phyloP scores from a whole-genome alignment of 2,329 filamentous ascomycete genomes.

The Neurospora sp. region DNA sequence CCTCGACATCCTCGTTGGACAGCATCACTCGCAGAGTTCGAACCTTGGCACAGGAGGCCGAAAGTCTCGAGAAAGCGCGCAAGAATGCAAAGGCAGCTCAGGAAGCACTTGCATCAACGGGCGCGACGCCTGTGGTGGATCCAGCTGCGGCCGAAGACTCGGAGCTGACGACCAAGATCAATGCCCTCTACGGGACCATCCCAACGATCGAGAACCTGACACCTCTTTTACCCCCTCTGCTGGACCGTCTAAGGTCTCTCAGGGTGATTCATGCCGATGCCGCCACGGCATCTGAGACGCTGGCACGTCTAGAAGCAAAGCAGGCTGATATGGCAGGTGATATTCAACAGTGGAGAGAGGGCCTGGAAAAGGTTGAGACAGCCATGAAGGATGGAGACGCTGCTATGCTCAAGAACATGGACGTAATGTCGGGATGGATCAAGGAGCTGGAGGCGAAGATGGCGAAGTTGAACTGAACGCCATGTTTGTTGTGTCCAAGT shows the following conservation, averaged over 20 bases:
- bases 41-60: slow-evolving; percentile 61
- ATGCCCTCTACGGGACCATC: slow-evolving; percentile 79
- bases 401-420: slow-evolving; percentile 68
- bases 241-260: slow-evolving; percentile 78
- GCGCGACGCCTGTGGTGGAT: slow-evolving; percentile 29
- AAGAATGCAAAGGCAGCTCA: slow-evolving; percentile 52
- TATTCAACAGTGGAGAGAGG: slow-evolving; percentile 76
- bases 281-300: slow-evolving; percentile 65
- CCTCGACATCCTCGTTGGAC: slow-evolving; percentile 64
- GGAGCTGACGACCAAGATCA: slow-evolving; percentile 78
- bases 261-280: slow-evolving; percentile 80
- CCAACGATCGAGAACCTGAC: slow-evolving; percentile 80
- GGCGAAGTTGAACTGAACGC: slow-evolving; percentile 38
- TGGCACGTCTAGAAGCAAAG: slow-evolving; percentile 66
- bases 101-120: slow-evolving; percentile 43
- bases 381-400: slow-evolving; percentile 61
- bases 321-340: slow-evolving; percentile 78
- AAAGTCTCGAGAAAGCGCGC: slow-evolving; percentile 56
- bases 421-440: slow-evolving; percentile 81
- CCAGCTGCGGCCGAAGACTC: slow-evolving; percentile 33
- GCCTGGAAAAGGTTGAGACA: slow-evolving; percentile 66
- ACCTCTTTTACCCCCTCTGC: slow-evolving; percentile 72
- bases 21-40: slow-evolving; percentile 60
- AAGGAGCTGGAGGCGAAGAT: slow-evolving; percentile 75
- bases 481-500: slow-evolving; percentile 9